Evolutionary conservation across 805 yeast genomes (phyloP).

Genomic region (Cyberlindnera xishuangbannaensis): DNA sequence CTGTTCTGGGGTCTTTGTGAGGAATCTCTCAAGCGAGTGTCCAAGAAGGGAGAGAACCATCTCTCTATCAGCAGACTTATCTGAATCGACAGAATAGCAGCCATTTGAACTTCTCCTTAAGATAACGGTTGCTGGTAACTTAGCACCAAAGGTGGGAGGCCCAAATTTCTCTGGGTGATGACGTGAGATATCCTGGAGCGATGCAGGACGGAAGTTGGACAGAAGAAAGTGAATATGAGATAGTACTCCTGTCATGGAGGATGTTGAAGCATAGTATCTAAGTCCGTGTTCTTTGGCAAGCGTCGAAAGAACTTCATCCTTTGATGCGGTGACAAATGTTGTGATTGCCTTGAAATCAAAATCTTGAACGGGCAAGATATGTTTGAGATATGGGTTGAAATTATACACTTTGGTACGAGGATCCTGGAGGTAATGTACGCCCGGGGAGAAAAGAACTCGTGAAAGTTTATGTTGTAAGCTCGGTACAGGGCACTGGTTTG

Average conservation of each 20-base stretch:
- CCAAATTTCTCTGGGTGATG: conserved; percentile 34
- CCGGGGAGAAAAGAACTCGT: conserved; percentile 74
- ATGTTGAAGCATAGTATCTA: conserved; percentile 70
- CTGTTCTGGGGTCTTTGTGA: conserved; percentile 54
- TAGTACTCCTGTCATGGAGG: conserved; percentile 76
- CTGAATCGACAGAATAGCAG: conserved; percentile 62
- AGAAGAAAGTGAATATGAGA: conserved; percentile 70
- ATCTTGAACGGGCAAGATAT: conserved; percentile 57
- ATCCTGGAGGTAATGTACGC: conserved; percentile 70
- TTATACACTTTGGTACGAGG: conserved; percentile 70
- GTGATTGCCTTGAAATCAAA: conserved; percentile 57
- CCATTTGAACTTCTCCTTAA: conserved; percentile 36
- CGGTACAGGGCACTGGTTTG: conserved; percentile 34
- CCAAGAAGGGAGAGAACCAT: conserved; percentile 71
- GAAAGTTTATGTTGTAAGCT: conserved; percentile 59
- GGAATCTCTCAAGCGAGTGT: conserved; percentile 66
- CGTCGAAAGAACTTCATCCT: conserved; percentile 47
- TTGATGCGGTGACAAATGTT: conserved; percentile 59
- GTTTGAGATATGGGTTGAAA: conserved; percentile 53
- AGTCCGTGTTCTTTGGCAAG: conserved; percentile 35
- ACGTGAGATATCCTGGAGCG: conserved; percentile 38
- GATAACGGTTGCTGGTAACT: conserved; percentile 50
- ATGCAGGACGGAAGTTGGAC: conserved; percentile 54
- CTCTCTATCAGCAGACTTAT: conserved; percentile 60
- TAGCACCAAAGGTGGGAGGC: conserved; percentile 39